Evolutionary conservation across 1,284 basidiomycete genomes (phyloP).

Genomic region (Gymnopus androsaceus): DNA sequence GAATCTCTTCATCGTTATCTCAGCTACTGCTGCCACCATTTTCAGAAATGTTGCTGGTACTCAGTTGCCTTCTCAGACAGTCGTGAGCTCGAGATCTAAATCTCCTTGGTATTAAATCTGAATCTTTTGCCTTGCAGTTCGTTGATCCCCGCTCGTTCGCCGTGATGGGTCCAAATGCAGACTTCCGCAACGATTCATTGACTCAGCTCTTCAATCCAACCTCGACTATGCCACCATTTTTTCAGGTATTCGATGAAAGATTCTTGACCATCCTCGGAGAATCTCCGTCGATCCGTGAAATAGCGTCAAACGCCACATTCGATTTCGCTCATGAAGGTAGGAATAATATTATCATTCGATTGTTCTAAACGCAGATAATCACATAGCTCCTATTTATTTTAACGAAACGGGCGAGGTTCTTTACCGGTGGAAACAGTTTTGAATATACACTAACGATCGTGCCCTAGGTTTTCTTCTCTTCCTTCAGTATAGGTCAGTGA

Average conservation of each 20-base stretch:
- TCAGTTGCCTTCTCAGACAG: constrained; percentile 9
- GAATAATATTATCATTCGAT: too few relatives aligned
- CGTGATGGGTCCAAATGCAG: constrained; percentile 41
- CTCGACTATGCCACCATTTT: constrained; percentile 52
- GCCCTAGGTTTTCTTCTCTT: constrained; percentile 44
- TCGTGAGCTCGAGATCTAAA: constrained; percentile 8
- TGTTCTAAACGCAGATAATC: too few relatives aligned
- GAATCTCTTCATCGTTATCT: too few relatives aligned
- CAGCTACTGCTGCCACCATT: not conserved
- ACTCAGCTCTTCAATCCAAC: constrained; percentile 46
- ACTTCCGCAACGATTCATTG: constrained; percentile 40
- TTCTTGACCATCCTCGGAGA: constrained; percentile 65
- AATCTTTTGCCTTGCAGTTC: constrained; percentile 32
- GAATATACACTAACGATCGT: too few relatives aligned
- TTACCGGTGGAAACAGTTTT: too few relatives aligned
- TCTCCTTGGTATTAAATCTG: not conserved
- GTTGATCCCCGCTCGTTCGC: constrained; percentile 44
- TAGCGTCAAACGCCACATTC: constrained; percentile 59
- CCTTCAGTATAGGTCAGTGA: constrained; percentile 41
- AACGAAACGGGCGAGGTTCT: constrained; percentile 37
- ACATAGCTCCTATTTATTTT: constrained; percentile 73
- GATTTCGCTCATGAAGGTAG: constrained; percentile 77
- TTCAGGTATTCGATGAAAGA: constrained; percentile 65
- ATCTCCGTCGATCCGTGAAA: constrained; percentile 55
- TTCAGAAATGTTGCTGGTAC: too few relatives aligned